A percentile compares a stretch with the other conserved stretches of the same genome.
Evolutionary conservation across 768 basidiomycete genomes (phyloP).

Genomic region (Candolleomyces aberdarensis): DNA sequence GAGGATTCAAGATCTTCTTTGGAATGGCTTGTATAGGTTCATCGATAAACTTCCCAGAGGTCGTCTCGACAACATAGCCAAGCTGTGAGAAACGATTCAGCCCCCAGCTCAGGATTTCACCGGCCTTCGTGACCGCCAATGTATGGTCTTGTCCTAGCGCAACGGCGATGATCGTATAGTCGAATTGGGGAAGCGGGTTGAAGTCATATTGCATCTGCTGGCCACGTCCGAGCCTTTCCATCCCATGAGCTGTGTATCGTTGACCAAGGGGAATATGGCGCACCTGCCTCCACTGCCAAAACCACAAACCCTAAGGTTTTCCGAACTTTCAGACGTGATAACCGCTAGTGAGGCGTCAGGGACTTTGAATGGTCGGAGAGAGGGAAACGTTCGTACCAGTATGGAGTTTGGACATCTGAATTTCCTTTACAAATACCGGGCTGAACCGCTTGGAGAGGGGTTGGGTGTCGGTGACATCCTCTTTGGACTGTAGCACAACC

Average conservation of each 20-base stretch:
- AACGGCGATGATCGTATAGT: slow-evolving; percentile 57
- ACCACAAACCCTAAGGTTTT: slow-evolving; percentile 83
- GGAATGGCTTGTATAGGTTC: slow-evolving; percentile 78
- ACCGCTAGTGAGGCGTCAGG: slow-evolving; percentile 29
- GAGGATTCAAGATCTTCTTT: slow-evolving; percentile 64
- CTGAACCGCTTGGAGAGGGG: slow-evolving; percentile 50
- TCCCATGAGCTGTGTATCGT: neutral
- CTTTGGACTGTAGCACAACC: slow-evolving; percentile 48
- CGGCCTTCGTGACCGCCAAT: slow-evolving; percentile 72
- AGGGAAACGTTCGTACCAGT: slow-evolving; percentile 46
- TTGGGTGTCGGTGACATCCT: slow-evolving; percentile 22
- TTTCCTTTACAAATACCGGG: slow-evolving; percentile 57
- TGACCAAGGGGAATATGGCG: slow-evolving; percentile 14
- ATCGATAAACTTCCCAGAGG: slow-evolving; percentile 43
- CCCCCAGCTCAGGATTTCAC: slow-evolving; percentile 90
- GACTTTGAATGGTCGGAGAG: slow-evolving; percentile 9
- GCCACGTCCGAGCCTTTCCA: slow-evolving; percentile 61
- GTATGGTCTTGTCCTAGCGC: slow-evolving; percentile 96
- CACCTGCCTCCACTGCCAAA: slow-evolving; percentile 87
- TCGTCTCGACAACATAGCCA: slow-evolving; percentile 75
- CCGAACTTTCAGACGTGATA: slow-evolving; percentile 68
- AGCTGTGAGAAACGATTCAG: slow-evolving; percentile 86
- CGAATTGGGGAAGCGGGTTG: slow-evolving; percentile 54
- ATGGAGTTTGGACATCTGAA: slow-evolving; percentile 86
- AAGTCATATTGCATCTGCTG: slow-evolving; percentile 80